phyloP scores from a whole-genome alignment of 345 rosid genomes.

The Corymbia maculata region DNA sequence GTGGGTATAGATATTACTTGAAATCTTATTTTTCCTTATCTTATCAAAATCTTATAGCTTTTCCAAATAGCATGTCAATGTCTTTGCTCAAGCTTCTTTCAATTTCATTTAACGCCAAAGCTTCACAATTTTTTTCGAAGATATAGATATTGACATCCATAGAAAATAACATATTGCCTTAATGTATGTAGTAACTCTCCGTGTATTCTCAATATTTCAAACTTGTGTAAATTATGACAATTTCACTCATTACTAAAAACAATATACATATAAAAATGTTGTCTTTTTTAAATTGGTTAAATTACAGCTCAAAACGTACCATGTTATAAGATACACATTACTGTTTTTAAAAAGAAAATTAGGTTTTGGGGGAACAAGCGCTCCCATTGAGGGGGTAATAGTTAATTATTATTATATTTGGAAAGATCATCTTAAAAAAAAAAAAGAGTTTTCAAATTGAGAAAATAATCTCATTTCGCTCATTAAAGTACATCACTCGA shows the following conservation, averaged over 20 bases:
- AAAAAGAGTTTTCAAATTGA: neutral
- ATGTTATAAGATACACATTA: neutral
- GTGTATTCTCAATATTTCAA: neutral
- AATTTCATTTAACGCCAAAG: neutral
- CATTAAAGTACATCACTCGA: neutral
- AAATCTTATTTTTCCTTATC: neutral
- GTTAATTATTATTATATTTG: neutral
- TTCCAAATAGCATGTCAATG: neutral
- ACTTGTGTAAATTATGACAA: neutral
- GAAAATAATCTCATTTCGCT: neutral
- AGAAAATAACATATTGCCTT: neutral
- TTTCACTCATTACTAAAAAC: neutral
- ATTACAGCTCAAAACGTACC: neutral
- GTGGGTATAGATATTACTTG: too few relatives aligned
- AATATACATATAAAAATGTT: neutral
- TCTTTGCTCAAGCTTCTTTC: neutral
- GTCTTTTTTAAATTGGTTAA: neutral
- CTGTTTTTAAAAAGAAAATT: neutral
- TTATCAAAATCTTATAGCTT: neutral
- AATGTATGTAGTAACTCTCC: neutral
- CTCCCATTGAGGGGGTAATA: neutral
- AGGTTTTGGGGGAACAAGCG: neutral
- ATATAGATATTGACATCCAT: neutral
- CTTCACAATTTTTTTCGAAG: neutral
- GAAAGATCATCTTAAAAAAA: neutral